Base-by-base conservation (phyloP, 208 protist species). In the Acanthamoeba divionensis region DNA sequence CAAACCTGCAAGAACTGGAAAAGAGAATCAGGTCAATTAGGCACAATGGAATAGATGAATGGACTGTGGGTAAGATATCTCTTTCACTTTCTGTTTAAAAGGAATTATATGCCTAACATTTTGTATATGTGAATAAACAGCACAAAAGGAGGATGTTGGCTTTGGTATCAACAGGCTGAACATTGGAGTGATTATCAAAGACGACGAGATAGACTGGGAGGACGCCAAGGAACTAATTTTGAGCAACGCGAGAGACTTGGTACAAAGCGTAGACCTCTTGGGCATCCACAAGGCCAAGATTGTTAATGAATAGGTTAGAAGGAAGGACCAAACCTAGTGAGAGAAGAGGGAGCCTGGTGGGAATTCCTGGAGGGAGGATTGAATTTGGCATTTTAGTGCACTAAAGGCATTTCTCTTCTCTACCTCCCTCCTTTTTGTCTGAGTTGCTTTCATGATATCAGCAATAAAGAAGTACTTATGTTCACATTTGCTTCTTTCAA, bases 131-230 rank as follows among this genome's bases (percentile, higher is more conserved):
- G n/a, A n/a, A n/a, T n/a, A n/a, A 45, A 31, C 48, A 83, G 73
- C 73, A 0, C 5, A 24, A 21, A 83, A 62, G 50, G 65, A 83
- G 52, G 73, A 83, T 18, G 73, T 83, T 15, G 73, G 73, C 73
- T 83, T 83, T n/a, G 73, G 73, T 18, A 83, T 83, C 50, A 83
- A 83, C 73, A 60, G 73, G 73, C 33, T 83, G 73, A 83, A 54
- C 4, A 83, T 83, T 26, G 73, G 73, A 8, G 57, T 47, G 52
- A 83, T 83, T 31, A 83, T 83, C 48, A 83, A 83, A 54, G 73
- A 83, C 29, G 73, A 83, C 48, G 24, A 62, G 29, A 54, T 83
- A 9, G 73, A 83, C 73, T 83, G 73, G 73, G 73, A 83, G 31
- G 73, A 83, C 50, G 1, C 65, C 0, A 63, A 36, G 33, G 73